Base-by-base conservation (phyloP, 768 basidiomycete species). In the Gymnopilus dilepis region DNA sequence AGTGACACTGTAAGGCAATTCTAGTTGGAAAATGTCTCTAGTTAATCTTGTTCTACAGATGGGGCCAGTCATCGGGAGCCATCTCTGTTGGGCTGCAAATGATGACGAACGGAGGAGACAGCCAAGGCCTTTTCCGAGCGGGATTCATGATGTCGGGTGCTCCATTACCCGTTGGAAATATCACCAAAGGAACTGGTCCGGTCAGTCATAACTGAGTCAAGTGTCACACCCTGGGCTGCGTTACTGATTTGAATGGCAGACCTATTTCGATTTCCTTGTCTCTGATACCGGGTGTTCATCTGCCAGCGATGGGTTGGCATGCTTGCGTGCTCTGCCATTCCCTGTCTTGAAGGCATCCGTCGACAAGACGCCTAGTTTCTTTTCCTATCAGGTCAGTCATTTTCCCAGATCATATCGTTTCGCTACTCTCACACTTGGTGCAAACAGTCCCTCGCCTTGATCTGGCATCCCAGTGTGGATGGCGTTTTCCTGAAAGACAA, bases 51-150 rank as follows among this genome's bases (percentile, higher is more conserved):
- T n/a, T 13, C 13, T 6, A 4, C 59, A 82, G 82, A 34, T 84
- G 80, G 75, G 87, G 87, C 13, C 79, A 86, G 69, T 82, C 80
- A 8, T 84, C 86, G 0, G 87, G 87, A 4, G 85, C 86, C 1
- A 81, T 85, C 48, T 81, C 81, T 40, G 82, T 80, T 6, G 71
- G 79, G 5, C 62, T 84, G 30, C 85, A 86, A 9, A 82, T 84
- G 78, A 54, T 84, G 7, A 73, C 79, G 33, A 81, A 82, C 62
- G 73, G 70, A 7, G 83, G 82, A 1, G 63, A 83, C 51, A 73
- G 69, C 15, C 80, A 81, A 57, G 78, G 79, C 0, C 72, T 86
- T 1, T 85, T 83, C 75, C 81, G 80, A 13, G 84, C 74, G 13
- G 84, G 70, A 3, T 78, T 84, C 66, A 82, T 85, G 84, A 71